Percentiles rank a stretch among this genome's conserved stretches.
These are phyloP conservation scores for Parmales sp. DNA, from an alignment of 108 stramenopile genomes.

Conservation along the genomic window DNA sequence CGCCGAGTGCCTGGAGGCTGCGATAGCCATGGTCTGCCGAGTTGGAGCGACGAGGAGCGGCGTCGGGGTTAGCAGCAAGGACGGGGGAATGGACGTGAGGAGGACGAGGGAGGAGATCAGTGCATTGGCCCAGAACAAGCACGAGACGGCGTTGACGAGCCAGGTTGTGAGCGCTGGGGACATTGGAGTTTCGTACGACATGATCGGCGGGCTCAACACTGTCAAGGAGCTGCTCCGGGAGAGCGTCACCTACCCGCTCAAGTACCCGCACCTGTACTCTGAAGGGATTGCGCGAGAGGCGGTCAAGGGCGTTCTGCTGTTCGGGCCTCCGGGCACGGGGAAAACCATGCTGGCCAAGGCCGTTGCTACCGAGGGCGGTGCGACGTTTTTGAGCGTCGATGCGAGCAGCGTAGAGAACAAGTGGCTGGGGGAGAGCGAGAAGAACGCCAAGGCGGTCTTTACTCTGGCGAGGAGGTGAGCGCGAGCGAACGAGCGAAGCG, in stretches of 20 bases:
- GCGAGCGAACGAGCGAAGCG: too few species aligned
- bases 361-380: constrained; percentile 95
- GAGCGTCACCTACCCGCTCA: constrained; percentile 88
- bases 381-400: constrained; percentile 88
- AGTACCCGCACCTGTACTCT: constrained; percentile 85
- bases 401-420: constrained; percentile 95
- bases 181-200: constrained; percentile 89
- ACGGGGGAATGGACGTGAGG: constrained; percentile 13
- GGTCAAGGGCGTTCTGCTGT: constrained; percentile 90
- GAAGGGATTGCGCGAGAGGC: constrained; percentile 87
- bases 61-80: neutral
- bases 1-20: constrained; percentile 40
- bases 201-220: constrained; percentile 82
- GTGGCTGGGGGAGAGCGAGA: constrained; percentile 95
- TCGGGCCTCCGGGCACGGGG: constrained; percentile 83
- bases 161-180: constrained; percentile 76
- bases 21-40: constrained; percentile 54
- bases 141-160: constrained; percentile 61
- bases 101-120: constrained; percentile 64
- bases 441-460: constrained; percentile 97
- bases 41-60: constrained; percentile 11
- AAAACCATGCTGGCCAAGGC: constrained; percentile 94
- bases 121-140: constrained; percentile 78
- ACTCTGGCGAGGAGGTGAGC: constrained; percentile 90
- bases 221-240: constrained; percentile 89